Evolutionary conservation across 2,329 filamentous ascomycete genomes (phyloP), one percentile per base, ranked within the genome.

Genomic region (Plectosphaerella cucumerina): DNA sequence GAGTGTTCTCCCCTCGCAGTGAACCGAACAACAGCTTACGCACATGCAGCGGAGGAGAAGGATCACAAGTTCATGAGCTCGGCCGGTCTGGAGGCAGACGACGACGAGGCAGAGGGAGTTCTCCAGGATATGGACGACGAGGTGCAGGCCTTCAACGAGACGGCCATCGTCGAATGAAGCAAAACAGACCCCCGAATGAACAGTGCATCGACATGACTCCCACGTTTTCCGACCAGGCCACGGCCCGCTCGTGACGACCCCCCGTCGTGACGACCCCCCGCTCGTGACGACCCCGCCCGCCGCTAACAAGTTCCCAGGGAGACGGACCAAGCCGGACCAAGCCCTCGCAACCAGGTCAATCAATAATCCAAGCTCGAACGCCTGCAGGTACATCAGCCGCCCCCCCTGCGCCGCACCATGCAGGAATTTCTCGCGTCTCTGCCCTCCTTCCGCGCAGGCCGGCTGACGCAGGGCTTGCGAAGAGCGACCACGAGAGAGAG

Each of bases 31-130:
- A 22, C 35, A 43, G 55, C 64, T 66, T 60, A 66, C 60, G 55
- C 41, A 46, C 56, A 49, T 50, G 52, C 59, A 86, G 82, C 82
- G 53, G 82, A 86, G 67, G 83, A 85, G 52, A 87, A 85, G 65
- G 80, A 84, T 56, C 81, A 80, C 58, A 85, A 83, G 60, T 73
- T 87, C 53, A 86, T 87, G 82, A 84, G 78, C 62, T 85, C 82
- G 8, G 80, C 83, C 23, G 84, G 84, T 1, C 67, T 87, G 50
- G 83, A 86, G 60, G 82, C 81, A 6, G 85, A 78, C 4, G 78
- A 84, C 56, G 75, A 82, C 50, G 82, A 86, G 59, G 77, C 83
- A 66, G 71, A 81, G 44, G 78, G 78, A 56, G 74, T 74, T 1
- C 61, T 78, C 44, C 70, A 75, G 48, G 72, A 73, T 45, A 60